Evolutionary conservation across 73 alveolate genomes (phyloP).

Genomic region (Paramecium sexaurelia): DNA sequence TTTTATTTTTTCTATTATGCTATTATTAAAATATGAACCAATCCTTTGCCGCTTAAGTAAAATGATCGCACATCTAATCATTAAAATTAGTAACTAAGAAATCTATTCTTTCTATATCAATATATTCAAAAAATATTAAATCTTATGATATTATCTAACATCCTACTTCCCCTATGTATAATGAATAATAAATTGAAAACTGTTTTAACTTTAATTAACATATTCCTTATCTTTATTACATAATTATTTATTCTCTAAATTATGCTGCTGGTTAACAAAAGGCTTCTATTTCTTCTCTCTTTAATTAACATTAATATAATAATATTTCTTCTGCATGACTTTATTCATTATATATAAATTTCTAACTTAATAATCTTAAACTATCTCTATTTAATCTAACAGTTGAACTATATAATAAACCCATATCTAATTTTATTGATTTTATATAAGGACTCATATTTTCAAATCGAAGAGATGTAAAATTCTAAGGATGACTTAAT

Average conservation of each 20-base stretch:
- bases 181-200: background rate
- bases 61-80: background rate
- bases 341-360: constrained; percentile 29
- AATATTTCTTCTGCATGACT: background rate
- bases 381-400: background rate
- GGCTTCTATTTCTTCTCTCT: constrained; percentile 9
- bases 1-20: background rate
- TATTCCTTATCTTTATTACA: background rate
- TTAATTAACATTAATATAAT: background rate
- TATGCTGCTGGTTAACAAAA: background rate
- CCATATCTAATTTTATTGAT: background rate
- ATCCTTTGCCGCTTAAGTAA: background rate
- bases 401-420: background rate
- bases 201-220: background rate
- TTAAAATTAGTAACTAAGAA: constrained; percentile 21
- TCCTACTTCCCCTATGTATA: constrained; percentile 9
- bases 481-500: background rate
- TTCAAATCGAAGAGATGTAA: background rate
- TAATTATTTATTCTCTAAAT: background rate
- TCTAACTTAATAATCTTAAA: background rate
- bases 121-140: constrained; percentile 31
- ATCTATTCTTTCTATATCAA: background rate
- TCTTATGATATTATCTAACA: background rate
- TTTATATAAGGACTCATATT: background rate
- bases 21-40: background rate